Conservation (phyloP, 2,329 filamentous ascomycete genomes). For the Grosmannia penicillata region DNA sequence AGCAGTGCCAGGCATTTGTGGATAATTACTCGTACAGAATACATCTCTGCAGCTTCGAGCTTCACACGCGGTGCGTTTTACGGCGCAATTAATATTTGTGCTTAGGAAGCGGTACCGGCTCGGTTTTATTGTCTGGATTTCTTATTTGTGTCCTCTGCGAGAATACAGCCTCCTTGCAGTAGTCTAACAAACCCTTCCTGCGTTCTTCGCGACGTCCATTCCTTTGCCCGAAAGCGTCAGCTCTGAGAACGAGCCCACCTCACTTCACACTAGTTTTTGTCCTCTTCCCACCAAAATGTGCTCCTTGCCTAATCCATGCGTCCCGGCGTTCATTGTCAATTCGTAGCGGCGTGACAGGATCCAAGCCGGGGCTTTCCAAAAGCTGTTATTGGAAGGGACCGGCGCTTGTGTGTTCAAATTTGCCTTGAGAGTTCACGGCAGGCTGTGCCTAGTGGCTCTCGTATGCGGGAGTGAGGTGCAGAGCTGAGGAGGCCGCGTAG, state of each 20-base stretch:
- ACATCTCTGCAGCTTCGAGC: too few species aligned
- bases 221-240: slow-evolving; percentile 1
- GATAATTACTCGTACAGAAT: too few species aligned
- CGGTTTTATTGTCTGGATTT: slow-evolving; percentile 3
- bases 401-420: background rate
- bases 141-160: slow-evolving; percentile 1
- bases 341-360: background rate
- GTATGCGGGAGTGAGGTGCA: slow-evolving; percentile 2
- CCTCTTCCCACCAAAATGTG: background rate
- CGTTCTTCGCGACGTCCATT: background rate
- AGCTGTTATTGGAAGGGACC: background rate
- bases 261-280: background rate
- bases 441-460: background rate
- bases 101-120: background rate
- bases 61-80: too few species aligned
- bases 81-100: background rate
- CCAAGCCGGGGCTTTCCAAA: background rate
- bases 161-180: slow-evolving; percentile 4
- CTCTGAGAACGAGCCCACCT: background rate
- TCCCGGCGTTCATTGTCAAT: background rate
- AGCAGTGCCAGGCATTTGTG: too few species aligned
- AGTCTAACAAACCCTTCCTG: background rate
- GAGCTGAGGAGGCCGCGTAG: slow-evolving; percentile 3
- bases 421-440: background rate
- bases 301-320: background rate